Evolutionary conservation across 2,329 filamentous ascomycete species (phyloP).

Genomic region (Fusarium paranaense): DNA sequence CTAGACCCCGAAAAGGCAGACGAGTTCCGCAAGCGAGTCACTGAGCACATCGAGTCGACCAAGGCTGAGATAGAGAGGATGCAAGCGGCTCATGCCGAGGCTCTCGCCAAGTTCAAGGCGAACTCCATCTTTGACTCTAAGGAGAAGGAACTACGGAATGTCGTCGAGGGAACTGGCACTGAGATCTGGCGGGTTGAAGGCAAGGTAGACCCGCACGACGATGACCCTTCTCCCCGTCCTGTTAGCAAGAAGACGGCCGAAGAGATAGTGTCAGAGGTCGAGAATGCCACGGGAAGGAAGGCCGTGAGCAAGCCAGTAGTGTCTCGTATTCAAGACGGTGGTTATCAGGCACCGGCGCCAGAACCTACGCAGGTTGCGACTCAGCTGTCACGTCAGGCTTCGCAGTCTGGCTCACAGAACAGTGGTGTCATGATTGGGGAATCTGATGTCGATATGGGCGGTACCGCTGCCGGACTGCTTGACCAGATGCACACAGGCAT

Average conservation of each 20-base stretch:
- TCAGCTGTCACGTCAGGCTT: slow-evolving; percentile 65
- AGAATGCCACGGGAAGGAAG: slow-evolving; percentile 75
- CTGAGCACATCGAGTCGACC: slow-evolving; percentile 77
- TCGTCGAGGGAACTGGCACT: slow-evolving; percentile 68
- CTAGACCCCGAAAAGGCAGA: slow-evolving; percentile 82
- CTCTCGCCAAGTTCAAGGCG: slow-evolving; percentile 79
- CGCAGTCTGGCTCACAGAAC: slow-evolving; percentile 66
- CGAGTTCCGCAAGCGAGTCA: slow-evolving; percentile 84
- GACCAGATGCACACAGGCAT: slow-evolving; percentile 76
- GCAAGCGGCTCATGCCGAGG: slow-evolving; percentile 81
- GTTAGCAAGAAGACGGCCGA: slow-evolving; percentile 69
- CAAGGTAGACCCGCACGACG: slow-evolving; percentile 62
- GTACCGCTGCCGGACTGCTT: slow-evolving; percentile 72
- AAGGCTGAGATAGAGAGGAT: slow-evolving; percentile 87
- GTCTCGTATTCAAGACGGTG: slow-evolving; percentile 81
- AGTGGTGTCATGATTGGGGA: slow-evolving; percentile 69
- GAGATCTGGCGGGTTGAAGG: slow-evolving; percentile 75
- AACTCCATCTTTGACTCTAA: slow-evolving; percentile 77
- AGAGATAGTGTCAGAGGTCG: slow-evolving; percentile 80
- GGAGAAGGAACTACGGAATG: slow-evolving; percentile 79
- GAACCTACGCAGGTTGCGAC: slow-evolving; percentile 53
- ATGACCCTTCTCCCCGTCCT: slow-evolving; percentile 52
- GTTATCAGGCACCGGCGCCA: slow-evolving; percentile 72
- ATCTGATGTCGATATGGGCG: slow-evolving; percentile 73
- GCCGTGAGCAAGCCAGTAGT: slow-evolving; percentile 74